A percentile compares a stretch with the other conserved stretches of the same genome.
Evolutionary conservation across 164 flowering plant genomes (phyloP).

Genomic region (Kalanchoe fedtschenkoi): DNA sequence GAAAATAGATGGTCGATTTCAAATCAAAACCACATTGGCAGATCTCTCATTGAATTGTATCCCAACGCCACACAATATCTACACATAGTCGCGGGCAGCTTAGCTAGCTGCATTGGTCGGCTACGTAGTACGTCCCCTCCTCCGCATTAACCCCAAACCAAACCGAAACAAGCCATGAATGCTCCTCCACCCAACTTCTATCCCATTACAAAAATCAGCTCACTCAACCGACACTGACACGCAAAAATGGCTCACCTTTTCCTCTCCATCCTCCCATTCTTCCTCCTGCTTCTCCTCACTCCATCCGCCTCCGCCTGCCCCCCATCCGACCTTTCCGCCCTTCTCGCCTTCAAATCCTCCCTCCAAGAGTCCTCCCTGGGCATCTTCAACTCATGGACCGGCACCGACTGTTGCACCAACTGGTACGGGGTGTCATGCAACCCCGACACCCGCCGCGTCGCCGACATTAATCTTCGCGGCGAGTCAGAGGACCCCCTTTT

Average conservation of each 20-base stretch:
- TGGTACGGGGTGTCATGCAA: slow-evolving; percentile 92
- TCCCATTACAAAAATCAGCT: neutral
- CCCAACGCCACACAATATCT: no score
- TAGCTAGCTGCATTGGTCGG: no score
- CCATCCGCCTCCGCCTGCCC: slow-evolving; percentile 33
- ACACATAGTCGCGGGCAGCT: no score
- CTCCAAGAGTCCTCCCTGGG: slow-evolving; percentile 63
- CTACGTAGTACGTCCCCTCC: no score
- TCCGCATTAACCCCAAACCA: neutral
- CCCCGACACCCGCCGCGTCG: slow-evolving; percentile 41
- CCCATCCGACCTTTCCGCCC: slow-evolving; percentile 61
- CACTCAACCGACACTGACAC: neutral
- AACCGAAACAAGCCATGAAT: no score
- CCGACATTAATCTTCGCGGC: slow-evolving; percentile 73
- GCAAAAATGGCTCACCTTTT: neutral
- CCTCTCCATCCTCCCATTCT: neutral
- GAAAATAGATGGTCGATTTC: no score
- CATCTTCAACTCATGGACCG: slow-evolving; percentile 76
- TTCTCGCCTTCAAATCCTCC: slow-evolving; percentile 44
- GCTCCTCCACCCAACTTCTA: neutral
- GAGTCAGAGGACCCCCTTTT: slow-evolving; percentile 78
- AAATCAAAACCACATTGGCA: no score
- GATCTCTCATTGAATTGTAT: no score
- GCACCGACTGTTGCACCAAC: slow-evolving; percentile 54
- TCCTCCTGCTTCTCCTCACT: neutral